phyloP scores from a whole-genome alignment of 2,329 filamentous ascomycete species.

The Claviceps sorghi region DNA sequence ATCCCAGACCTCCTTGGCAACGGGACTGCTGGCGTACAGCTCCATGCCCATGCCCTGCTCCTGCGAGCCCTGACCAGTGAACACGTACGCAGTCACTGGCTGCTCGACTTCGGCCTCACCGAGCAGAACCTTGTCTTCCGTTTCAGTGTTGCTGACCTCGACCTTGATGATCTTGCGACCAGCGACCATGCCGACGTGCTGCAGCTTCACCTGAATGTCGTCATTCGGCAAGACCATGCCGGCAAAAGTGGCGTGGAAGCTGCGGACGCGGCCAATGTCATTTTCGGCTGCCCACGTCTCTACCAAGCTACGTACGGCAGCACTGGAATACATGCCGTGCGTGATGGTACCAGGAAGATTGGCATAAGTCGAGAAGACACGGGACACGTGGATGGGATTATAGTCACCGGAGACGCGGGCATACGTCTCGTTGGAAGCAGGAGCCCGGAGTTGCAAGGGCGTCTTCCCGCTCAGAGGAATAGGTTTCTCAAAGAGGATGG shows the following conservation, averaged over 20 bases:
- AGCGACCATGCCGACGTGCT: slow-evolving; percentile 94
- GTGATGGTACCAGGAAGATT: slow-evolving; percentile 94
- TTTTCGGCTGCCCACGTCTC: slow-evolving; percentile 99
- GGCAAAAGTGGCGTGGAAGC: slow-evolving; percentile 92
- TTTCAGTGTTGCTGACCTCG: slow-evolving; percentile 88
- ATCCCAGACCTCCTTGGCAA: slow-evolving; percentile 96
- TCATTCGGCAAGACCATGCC: slow-evolving; percentile 98
- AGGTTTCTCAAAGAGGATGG: slow-evolving; percentile 91
- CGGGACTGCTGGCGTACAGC: slow-evolving; percentile 80
- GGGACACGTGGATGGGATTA: slow-evolving; percentile 97
- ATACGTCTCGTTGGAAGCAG: slow-evolving; percentile 94
- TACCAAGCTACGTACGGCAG: slow-evolving; percentile 84
- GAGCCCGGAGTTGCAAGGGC: slow-evolving; percentile 74
- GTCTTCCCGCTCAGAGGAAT: slow-evolving; percentile 91
- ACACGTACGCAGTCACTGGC: slow-evolving; percentile 90
- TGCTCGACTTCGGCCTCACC: slow-evolving; percentile 97
- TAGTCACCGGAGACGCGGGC: slow-evolving; percentile 95
- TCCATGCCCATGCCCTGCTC: slow-evolving; percentile 99
- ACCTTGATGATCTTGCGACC: slow-evolving; percentile 99
- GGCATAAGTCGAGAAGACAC: slow-evolving; percentile 91
- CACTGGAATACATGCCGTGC: slow-evolving; percentile 98
- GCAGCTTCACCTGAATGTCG: slow-evolving; percentile 82
- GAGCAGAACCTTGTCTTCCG: slow-evolving; percentile 87
- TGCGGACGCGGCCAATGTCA: slow-evolving; percentile 90
- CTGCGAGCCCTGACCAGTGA: slow-evolving; percentile 95